Conservation (phyloP, 1,284 basidiomycete genomes). For the Leccinum fallax region DNA sequence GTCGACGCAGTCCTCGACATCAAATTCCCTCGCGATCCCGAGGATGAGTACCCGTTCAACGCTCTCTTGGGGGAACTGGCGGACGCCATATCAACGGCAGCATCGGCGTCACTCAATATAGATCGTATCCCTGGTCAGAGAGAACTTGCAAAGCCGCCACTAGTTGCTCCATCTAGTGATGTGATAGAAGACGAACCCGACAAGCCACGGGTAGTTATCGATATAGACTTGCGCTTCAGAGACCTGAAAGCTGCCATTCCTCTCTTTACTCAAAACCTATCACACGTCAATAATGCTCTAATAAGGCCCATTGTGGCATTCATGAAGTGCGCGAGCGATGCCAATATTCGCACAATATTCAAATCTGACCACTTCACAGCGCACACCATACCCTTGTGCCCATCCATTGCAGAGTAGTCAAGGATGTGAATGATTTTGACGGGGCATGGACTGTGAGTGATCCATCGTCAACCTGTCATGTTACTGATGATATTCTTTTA, state of each 20-base stretch:
- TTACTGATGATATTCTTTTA: slow-evolving; percentile 21
- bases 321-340: slow-evolving; percentile 77
- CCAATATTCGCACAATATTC: slow-evolving; percentile 6
- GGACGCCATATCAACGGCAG: slow-evolving; percentile 68
- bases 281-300: slow-evolving; percentile 93
- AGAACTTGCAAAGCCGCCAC: slow-evolving; percentile 83
- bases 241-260: slow-evolving; percentile 97
- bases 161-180: slow-evolving; percentile 67
- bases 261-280: slow-evolving; percentile 84
- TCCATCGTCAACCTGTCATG: neutral
- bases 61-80: slow-evolving; percentile 91
- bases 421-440: slow-evolving; percentile 81
- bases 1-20: slow-evolving; percentile 97
- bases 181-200: slow-evolving; percentile 41
- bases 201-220: slow-evolving; percentile 70
- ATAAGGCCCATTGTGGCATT: slow-evolving; percentile 98
- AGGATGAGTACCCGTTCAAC: slow-evolving; percentile 79
- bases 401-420: slow-evolving; percentile 84
- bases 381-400: slow-evolving; percentile 91
- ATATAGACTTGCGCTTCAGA: slow-evolving; percentile 94
- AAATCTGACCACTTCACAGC: slow-evolving; percentile 43
- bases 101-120: slow-evolving; percentile 52
- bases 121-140: slow-evolving; percentile 89
- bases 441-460: slow-evolving; percentile 84
- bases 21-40: slow-evolving; percentile 88